phyloP scores from a whole-genome alignment of 2,329 filamentous ascomycete genomes.

The Emergomyces orientalis region DNA sequence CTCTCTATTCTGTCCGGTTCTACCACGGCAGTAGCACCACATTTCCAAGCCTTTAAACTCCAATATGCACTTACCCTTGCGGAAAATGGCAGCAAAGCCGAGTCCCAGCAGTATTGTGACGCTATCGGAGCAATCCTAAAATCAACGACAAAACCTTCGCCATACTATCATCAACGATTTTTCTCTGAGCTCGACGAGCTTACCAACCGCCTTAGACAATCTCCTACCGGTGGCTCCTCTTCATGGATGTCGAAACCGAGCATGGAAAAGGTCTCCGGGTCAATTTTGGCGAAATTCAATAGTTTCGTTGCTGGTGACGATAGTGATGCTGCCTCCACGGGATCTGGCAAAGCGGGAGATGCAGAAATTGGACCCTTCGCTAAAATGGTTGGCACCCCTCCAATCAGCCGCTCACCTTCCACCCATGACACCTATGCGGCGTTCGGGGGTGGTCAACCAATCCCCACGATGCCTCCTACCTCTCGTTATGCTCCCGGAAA shows the following conservation, averaged over 20 bases:
- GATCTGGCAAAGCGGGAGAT: conserved; percentile 47
- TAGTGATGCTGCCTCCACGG: conserved; percentile 53
- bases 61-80: conserved; percentile 76
- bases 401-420: conserved; percentile 64
- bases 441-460: conserved; percentile 26
- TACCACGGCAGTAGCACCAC: conserved; percentile 55
- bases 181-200: conserved; percentile 74
- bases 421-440: conserved; percentile 65
- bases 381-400: conserved; percentile 65
- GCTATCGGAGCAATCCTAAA: conserved; percentile 66
- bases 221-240: conserved; percentile 68
- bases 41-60: conserved; percentile 84
- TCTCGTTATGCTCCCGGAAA: conserved; percentile 38
- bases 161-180: conserved; percentile 72
- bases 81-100: conserved; percentile 69
- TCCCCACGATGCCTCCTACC: conserved; percentile 24
- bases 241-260: conserved; percentile 93
- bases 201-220: conserved; percentile 69
- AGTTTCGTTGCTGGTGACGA: conserved; percentile 95
- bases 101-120: conserved; percentile 88
- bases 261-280: conserved; percentile 90
- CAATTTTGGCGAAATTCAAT: conserved; percentile 86
- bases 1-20: conserved; percentile 58
- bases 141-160: conserved; percentile 71
- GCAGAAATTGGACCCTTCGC: conserved; percentile 69